A percentile compares a stretch with the other conserved stretches of the same genome.
phyloP scores from a whole-genome alignment of 139 green algal species.

The Yamagishiella unicocca region DNA sequence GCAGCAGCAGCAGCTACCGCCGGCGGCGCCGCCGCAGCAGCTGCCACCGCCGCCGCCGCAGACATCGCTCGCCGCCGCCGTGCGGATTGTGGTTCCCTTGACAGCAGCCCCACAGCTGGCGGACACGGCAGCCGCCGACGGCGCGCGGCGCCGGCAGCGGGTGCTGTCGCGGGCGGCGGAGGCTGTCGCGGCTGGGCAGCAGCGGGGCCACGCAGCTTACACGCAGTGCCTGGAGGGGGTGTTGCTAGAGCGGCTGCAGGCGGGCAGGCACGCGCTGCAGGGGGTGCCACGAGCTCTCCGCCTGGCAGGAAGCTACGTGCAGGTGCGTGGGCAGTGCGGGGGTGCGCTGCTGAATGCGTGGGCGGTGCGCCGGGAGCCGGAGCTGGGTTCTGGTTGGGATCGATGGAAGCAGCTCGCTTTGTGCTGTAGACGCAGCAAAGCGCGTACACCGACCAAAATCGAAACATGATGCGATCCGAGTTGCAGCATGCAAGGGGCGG shows the following conservation, averaged over 20 bases:
- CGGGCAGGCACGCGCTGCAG: background rate
- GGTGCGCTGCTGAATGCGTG: background rate
- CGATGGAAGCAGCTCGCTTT: too few relatives aligned
- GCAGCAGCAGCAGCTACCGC: background rate
- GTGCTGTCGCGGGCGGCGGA: background rate
- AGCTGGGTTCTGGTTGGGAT: background rate
- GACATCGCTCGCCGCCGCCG: too few relatives aligned
- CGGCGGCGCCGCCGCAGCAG: too few relatives aligned
- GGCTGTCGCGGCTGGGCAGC: background rate
- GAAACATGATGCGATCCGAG: too few relatives aligned
- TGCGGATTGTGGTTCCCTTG: too few relatives aligned
- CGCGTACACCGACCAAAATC: too few relatives aligned
- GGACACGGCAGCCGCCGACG: too few relatives aligned
- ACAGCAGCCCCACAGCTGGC: too few relatives aligned
- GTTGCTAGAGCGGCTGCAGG: background rate
- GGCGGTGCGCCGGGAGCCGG: background rate
- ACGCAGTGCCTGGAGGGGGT: background rate
- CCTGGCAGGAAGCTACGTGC: conserved; percentile 3
- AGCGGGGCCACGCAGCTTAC: background rate
- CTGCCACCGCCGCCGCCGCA: too few relatives aligned
- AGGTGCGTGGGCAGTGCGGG: background rate
- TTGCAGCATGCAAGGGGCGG: too few relatives aligned
- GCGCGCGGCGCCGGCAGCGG: background rate
- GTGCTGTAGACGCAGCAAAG: too few relatives aligned
- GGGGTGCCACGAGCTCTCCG: background rate